Evolutionary conservation across 2,329 filamentous ascomycete genomes (phyloP), one percentile per base, ranked within the genome.

Genomic region (Bipolaris sorokiniana): DNA sequence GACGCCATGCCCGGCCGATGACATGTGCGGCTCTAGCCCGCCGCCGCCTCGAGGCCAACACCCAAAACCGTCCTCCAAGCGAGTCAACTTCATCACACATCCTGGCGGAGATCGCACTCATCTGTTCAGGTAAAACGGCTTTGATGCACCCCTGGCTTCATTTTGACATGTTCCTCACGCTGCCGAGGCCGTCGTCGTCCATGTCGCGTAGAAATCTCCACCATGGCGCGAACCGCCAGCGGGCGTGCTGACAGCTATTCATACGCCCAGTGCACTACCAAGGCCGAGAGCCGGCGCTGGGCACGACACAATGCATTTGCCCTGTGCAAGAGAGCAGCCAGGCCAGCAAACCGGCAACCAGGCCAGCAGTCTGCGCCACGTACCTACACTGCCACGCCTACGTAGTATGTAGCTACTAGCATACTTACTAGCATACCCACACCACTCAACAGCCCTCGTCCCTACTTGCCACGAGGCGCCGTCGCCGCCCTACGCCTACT

Each of bases 1-100:
- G 46, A 37, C 46, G 33, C 46, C 34, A 7, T 48, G 47, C 36
- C 31, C 47, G n/a, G 20, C 34, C 15, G 6, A 53, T 48, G 54
- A 53, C 54, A 44, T 56, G 54, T 48, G 48, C 54, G 54, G 49
- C 54, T 56, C 49, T 50, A 48, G 44, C 33, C 36, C 33, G 51
- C 26, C 36, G 53, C 34, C 54, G 54, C 53, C 48, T 56, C 28
- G 51, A 41, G 36, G 44, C 15, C 15, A 48, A 20, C 31, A 42
- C 36, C 48, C 31, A 48, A 51, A 56, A 33, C 42, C 47, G 18
- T 16, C 22, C 4, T 9, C 11, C 54, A 54, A 54, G 50, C 54
- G 54, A 57, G 54, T 48, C 51, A 31, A 34, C 50, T 33, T 54
- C 37, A 48, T 45, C 50, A 45, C 18, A 15, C 13, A 57, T 45